Evolutionary conservation across 306 rosid species (phyloP), one percentile per base, ranked within the genome.

Genomic region (Gastrolobium villosum): DNA sequence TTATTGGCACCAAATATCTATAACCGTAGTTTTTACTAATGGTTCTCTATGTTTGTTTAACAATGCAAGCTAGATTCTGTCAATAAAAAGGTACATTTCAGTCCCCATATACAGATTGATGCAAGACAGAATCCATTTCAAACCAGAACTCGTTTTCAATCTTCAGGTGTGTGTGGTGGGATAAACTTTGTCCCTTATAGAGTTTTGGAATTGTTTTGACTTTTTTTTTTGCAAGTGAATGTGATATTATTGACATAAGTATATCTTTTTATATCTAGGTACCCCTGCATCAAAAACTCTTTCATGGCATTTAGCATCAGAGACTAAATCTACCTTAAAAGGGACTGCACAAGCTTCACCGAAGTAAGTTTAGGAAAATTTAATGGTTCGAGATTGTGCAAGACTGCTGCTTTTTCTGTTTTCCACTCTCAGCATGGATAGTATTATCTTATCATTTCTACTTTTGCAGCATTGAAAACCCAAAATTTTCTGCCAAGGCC

Each of bases 221-320:
- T 65, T 3, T 75, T 77, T n/a, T 41, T 50, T 62, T 71, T 65
- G 71, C 5, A 57, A 54, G 52, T 40, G 49, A 35, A 49, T 57
- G 41, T 54, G 32, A 52, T 30, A 41, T 82, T 71, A 30, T 60
- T 79, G 59, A 11, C 78, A 6, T 5, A 4, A 54, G 60, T 26
- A 54, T 45, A 39, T 78, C 62, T 41, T 82, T 63, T 56, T 50
- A 37, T 56, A 59, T 74, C 37, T 67, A 91, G 98, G 90, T 49
- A 50, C 87, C 20, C 86, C 87, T 64, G 87, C 99, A 62, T 77
- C 99, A 41, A 93, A 91, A 88, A 86, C 96, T 65, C 94, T 93
- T 82, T 96, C 98, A 32, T 93, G 99, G 99, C 97, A 95, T 90
- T 85, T 95, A 87, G 96, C 98, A 71, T 93, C 98, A 75, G 99